Evolutionary conservation across 495 filamentous ascomycete genomes (phyloP).

Genomic region (Neurospora sp.): DNA sequence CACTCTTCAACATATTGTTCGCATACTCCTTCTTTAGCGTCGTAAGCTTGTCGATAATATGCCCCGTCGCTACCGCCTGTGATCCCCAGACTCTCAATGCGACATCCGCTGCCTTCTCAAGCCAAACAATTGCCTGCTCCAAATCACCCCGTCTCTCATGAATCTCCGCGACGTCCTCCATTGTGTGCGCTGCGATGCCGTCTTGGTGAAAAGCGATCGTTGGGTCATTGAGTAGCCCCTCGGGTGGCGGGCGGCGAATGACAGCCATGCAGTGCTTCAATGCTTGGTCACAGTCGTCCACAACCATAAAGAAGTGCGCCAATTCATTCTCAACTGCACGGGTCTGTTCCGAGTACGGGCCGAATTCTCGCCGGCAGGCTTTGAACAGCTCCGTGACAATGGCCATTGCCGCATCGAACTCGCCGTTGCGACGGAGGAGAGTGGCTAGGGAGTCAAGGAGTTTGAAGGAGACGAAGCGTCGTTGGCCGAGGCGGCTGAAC

Average conservation of each 20-base stretch:
- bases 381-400: constrained; percentile 20
- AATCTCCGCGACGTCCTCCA: constrained; percentile 26
- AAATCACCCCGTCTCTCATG: constrained; percentile 19
- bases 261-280: constrained; percentile 22
- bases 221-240: not conserved
- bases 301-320: constrained; percentile 24
- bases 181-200: constrained; percentile 21
- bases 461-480: constrained; percentile 22
- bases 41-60: constrained; percentile 24
- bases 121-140: constrained; percentile 16
- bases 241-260: constrained; percentile 10
- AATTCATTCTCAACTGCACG: constrained; percentile 21
- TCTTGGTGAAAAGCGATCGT: constrained; percentile 14
- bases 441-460: constrained; percentile 25
- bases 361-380: constrained; percentile 16
- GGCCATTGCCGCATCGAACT: constrained; percentile 19
- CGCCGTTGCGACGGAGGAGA: constrained; percentile 21
- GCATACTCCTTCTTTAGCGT: constrained; percentile 15
- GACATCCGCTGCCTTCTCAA: constrained; percentile 19
- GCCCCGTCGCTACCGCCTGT: constrained; percentile 15
- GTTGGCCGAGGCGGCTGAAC: constrained; percentile 18
- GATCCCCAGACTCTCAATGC: constrained; percentile 19
- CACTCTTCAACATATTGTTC: constrained; percentile 18
- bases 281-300: constrained; percentile 13
- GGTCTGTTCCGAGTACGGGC: constrained; percentile 15